These are phyloP conservation scores for Cyclotella cryptica DNA, from an alignment of 108 stramenopile genomes.

Conservation along the genomic window DNA sequence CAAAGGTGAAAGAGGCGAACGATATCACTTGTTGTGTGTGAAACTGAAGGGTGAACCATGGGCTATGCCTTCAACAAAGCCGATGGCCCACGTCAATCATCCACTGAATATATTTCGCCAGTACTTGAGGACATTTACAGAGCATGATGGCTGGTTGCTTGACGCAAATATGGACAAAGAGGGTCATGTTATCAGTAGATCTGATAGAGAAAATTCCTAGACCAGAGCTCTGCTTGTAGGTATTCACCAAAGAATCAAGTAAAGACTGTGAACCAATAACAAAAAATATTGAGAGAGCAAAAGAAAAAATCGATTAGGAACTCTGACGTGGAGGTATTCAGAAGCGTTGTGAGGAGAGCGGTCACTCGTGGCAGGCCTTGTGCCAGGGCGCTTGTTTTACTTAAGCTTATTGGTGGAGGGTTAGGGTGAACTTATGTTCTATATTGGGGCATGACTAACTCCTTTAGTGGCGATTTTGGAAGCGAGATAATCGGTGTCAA, in stretches of 20 bases:
- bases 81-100: neutral
- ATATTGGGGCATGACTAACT: neutral
- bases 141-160: neutral
- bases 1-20: slow-evolving; percentile 21
- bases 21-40: slow-evolving; percentile 7
- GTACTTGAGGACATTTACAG: neutral
- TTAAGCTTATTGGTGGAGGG: neutral
- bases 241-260: neutral
- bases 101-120: slow-evolving; percentile 1
- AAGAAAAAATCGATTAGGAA: neutral
- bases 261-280: slow-evolving; percentile 16
- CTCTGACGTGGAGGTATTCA: slow-evolving; percentile 18
- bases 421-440: neutral
- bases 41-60: neutral
- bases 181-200: neutral
- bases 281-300: neutral
- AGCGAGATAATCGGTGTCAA: neutral
- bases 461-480: neutral
- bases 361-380: slow-evolving; percentile 2
- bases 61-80: slow-evolving; percentile 15
- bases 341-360: slow-evolving; percentile 4
- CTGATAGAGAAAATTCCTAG: slow-evolving; percentile 4
- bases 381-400: neutral
- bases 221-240: neutral
- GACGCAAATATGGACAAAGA: neutral